A percentile compares a stretch with the other conserved stretches of the same genome.
Evolutionary conservation across 2,329 filamentous ascomycete species (phyloP).

Genomic region (Teratosphaeria epicoccoides): DNA sequence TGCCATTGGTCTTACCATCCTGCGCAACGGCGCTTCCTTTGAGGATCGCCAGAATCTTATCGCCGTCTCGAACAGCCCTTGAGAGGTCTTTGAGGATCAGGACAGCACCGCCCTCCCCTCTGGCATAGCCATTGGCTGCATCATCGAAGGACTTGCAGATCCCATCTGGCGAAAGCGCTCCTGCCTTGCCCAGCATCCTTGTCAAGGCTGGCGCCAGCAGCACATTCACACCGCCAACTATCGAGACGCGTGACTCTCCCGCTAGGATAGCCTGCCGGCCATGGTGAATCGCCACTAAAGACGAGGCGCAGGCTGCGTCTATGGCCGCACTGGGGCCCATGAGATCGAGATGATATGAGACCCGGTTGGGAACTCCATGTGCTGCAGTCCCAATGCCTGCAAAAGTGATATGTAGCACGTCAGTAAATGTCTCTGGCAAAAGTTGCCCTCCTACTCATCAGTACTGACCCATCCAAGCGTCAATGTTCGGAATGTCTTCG

Average conservation of each 20-base stretch:
- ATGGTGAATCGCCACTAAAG: neutral
- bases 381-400: neutral
- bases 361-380: neutral
- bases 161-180: neutral
- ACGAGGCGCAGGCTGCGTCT: neutral
- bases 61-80: neutral
- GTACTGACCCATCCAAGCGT: neutral
- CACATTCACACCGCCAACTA: neutral
- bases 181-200: neutral
- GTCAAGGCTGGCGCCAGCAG: neutral
- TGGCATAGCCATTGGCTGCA: neutral
- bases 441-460: too few relatives aligned
- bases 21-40: neutral
- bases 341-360: neutral
- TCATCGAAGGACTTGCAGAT: neutral
- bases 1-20: neutral
- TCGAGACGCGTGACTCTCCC: neutral
- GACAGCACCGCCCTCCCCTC: neutral
- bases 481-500: neutral
- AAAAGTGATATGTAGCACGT: too few relatives aligned
- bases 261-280: neutral
- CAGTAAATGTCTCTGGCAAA: too few relatives aligned
- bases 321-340: neutral
- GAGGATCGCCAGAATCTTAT: neutral
- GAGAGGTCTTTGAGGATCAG: neutral